Percentiles rank a stretch among this genome's conserved stretches.
Conservation (phyloP, 179 eudicot species). For the Carnegiea gigantea region DNA sequence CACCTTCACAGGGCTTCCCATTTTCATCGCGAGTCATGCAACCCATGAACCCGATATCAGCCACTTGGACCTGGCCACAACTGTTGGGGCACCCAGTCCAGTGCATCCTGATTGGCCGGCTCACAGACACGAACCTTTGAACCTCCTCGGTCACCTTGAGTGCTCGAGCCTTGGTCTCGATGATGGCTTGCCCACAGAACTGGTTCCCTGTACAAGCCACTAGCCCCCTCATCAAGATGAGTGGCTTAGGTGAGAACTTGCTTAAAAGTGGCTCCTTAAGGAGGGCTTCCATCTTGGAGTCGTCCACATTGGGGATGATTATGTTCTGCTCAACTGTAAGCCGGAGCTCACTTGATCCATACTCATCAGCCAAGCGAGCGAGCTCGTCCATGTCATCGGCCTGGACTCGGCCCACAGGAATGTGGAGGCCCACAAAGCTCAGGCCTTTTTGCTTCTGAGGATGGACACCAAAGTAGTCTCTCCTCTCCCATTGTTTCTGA, state of each 20-base stretch:
- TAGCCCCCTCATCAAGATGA: constrained; percentile 67
- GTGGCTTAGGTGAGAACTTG: constrained; percentile 66
- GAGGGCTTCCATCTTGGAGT: constrained; percentile 63
- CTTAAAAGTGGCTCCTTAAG: constrained; percentile 70
- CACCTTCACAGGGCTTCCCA: constrained; percentile 78
- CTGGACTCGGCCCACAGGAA: constrained; percentile 89
- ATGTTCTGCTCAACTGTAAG: constrained; percentile 95
- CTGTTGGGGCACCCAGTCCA: constrained; percentile 95
- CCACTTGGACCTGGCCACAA: constrained; percentile 91
- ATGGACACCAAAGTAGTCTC: constrained; percentile 80
- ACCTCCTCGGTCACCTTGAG: constrained; percentile 85
- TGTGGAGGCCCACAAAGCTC: constrained; percentile 83
- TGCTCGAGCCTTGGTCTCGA: constrained; percentile 85
- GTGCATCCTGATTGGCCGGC: constrained; percentile 81
- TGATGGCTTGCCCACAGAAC: constrained; percentile 92
- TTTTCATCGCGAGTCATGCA: constrained; percentile 78
- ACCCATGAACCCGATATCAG: constrained; percentile 97
- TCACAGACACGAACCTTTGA: constrained; percentile 52
- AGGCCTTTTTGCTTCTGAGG: constrained; percentile 88
- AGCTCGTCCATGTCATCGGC: constrained; percentile 93
- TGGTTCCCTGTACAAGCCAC: constrained; percentile 96
- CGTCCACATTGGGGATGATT: constrained; percentile 67
- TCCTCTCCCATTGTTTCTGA: constrained; percentile 71
- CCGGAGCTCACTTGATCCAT: constrained; percentile 89
- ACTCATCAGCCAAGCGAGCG: constrained; percentile 77